A percentile compares a stretch with the other conserved stretches of the same genome.
Conservation (phyloP, 257 asterid genomes). For the Nicotiana attenuata region DNA sequence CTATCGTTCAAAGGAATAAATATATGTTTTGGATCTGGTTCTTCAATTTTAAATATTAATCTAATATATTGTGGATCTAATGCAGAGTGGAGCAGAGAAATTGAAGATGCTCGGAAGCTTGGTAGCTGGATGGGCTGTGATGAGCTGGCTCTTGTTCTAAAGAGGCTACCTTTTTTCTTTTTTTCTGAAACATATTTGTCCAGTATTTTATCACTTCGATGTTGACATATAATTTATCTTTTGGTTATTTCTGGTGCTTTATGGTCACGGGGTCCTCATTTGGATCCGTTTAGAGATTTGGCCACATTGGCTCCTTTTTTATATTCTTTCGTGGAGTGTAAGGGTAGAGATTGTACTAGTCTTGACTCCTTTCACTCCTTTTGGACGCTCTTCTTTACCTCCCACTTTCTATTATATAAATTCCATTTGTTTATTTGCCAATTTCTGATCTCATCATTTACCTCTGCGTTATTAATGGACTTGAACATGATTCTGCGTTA, state of each 20-base stretch:
- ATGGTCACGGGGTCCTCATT: slow-evolving; percentile 14
- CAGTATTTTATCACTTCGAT: slow-evolving; percentile 22
- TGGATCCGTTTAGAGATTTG: slow-evolving; percentile 12
- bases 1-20: too few relatives aligned
- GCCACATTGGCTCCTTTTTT: slow-evolving; percentile 25
- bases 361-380: slow-evolving; percentile 8
- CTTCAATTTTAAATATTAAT: not conserved
- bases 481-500: not conserved
- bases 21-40: not conserved
- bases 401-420: not conserved
- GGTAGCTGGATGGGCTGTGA: slow-evolving; percentile 47
- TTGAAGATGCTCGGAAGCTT: slow-evolving; percentile 51
- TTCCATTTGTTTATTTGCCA: slow-evolving; percentile 10
- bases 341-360: slow-evolving; percentile 7
- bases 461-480: not conserved
- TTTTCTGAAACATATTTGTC: not conserved
- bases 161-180: not conserved
- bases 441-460: not conserved
- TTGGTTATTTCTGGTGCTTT: slow-evolving; percentile 17
- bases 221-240: slow-evolving; percentile 19
- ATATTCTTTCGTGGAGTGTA: slow-evolving; percentile 28
- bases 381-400: not conserved
- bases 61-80: slow-evolving; percentile 4
- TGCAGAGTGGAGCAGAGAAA: slow-evolving; percentile 82
- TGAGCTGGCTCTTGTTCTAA: slow-evolving; percentile 46